phyloP scores from a whole-genome alignment of 805 yeast genomes.

The Lachancea fermentati region DNA sequence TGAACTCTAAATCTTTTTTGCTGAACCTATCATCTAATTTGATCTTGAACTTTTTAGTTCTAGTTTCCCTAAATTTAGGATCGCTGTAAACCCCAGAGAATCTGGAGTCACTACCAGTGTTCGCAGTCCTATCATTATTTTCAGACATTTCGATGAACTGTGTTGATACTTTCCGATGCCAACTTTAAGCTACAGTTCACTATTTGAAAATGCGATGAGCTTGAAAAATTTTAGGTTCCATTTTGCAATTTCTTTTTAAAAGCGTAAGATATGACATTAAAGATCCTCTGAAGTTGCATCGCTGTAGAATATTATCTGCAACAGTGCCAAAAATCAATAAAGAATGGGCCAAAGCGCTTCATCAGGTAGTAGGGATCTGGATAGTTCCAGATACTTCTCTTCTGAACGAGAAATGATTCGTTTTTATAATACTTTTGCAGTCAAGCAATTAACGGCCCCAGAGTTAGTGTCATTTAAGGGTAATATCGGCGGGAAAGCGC shows the following conservation, averaged over 20 bases:
- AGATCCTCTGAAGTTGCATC: too few relatives aligned
- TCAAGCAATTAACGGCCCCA: conserved; percentile 17
- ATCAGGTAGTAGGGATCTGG: neutral
- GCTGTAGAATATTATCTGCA: too few relatives aligned
- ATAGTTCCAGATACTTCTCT: neutral
- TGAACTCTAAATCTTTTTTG: conserved; percentile 52
- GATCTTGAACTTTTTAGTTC: conserved; percentile 61
- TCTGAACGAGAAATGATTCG: conserved; percentile 13
- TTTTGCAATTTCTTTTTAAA: too few relatives aligned
- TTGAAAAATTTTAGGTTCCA: too few relatives aligned
- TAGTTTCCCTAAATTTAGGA: conserved; percentile 80
- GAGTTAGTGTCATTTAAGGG: conserved; percentile 23
- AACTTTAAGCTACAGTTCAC: neutral
- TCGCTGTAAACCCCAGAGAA: conserved; percentile 76
- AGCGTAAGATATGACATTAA: too few relatives aligned
- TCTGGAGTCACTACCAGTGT: conserved; percentile 61
- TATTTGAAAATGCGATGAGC: neutral
- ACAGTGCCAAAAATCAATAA: neutral
- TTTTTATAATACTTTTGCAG: conserved; percentile 15
- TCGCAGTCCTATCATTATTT: conserved; percentile 16
- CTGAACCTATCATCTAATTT: conserved; percentile 84
- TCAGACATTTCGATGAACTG: conserved; percentile 19
- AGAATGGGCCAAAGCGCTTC: conserved; percentile 26
- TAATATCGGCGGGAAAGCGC: conserved; percentile 20
- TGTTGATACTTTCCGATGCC: too few relatives aligned